Evolutionary conservation across 2,329 filamentous ascomycete species (phyloP).

Genomic region (Coleophoma eucalyptorum): DNA sequence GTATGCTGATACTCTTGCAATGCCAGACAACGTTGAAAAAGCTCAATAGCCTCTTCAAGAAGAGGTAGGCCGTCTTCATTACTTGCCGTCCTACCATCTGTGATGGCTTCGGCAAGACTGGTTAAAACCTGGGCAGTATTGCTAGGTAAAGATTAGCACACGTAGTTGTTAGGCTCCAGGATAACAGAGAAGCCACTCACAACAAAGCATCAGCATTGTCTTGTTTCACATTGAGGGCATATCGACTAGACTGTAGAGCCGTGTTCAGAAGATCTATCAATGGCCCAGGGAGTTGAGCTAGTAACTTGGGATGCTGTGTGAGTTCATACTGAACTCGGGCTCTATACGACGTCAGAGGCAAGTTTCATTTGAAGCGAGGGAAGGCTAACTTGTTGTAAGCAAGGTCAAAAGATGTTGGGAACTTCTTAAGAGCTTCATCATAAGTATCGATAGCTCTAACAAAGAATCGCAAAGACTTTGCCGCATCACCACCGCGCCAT

Average conservation of each 20-base stretch:
- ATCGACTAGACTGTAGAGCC: conserved; percentile 60
- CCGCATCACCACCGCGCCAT: conserved; percentile 68
- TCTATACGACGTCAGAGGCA: conserved; percentile 31
- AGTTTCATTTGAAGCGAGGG: not conserved
- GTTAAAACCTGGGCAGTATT: conserved; percentile 69
- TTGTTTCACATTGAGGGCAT: conserved; percentile 54
- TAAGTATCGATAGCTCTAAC: conserved; percentile 64
- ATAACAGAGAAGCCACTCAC: no score
- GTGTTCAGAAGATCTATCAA: conserved; percentile 51
- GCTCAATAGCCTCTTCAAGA: conserved; percentile 56
- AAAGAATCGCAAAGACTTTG: conserved; percentile 45
- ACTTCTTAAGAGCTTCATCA: conserved; percentile 55
- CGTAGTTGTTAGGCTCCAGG: no score
- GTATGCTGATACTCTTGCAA: conserved; percentile 46
- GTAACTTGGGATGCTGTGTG: conserved; percentile 60
- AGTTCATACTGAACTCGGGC: conserved; percentile 68
- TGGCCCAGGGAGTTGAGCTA: conserved; percentile 51
- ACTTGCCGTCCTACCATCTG: conserved; percentile 35
- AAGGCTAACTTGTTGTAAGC: conserved; percentile 67
- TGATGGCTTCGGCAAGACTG: conserved; percentile 57
- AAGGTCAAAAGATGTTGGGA: conserved; percentile 62
- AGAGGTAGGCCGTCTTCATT: conserved; percentile 41
- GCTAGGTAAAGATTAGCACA: conserved; percentile 6
- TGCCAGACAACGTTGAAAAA: conserved; percentile 53
- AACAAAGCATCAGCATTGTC: conserved; percentile 67